These are phyloP conservation scores for Lablab purpureus DNA, from an alignment of 306 rosid genomes.

Conservation along the genomic window DNA sequence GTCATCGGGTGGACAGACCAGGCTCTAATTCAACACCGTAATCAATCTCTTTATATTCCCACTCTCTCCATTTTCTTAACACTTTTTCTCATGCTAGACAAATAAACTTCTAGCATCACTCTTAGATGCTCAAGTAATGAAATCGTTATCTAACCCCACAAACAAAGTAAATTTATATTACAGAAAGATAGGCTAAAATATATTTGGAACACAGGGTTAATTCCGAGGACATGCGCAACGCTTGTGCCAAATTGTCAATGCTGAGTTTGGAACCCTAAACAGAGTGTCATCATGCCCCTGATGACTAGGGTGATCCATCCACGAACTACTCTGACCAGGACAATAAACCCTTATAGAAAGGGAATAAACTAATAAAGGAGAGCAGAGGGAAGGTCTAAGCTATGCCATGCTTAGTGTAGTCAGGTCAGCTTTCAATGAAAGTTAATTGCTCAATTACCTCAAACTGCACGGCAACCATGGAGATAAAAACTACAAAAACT, in stretches of 20 bases:
- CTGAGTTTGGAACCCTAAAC: neutral
- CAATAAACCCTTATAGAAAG: neutral
- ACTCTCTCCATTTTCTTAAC: constrained; percentile 27
- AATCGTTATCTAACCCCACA: constrained; percentile 4
- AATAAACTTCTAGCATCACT: constrained; percentile 26
- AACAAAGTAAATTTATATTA: neutral
- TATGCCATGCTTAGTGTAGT: constrained; percentile 8
- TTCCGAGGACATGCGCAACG: neutral
- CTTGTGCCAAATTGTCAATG: neutral
- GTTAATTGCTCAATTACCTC: constrained; percentile 16
- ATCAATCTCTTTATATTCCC: constrained; percentile 11
- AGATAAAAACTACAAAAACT: neutral
- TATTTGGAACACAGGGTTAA: neutral
- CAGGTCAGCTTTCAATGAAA: constrained; percentile 25
- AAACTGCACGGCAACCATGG: constrained; percentile 25
- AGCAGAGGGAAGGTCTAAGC: neutral
- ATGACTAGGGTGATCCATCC: neutral
- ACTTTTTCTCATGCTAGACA: constrained; percentile 1
- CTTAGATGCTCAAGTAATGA: constrained; percentile 7
- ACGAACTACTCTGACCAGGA: neutral
- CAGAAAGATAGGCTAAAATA: neutral
- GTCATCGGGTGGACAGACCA: constrained; percentile 20
- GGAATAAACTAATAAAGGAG: neutral
- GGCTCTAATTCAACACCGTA: constrained; percentile 20
- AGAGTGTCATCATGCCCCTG: neutral